A percentile compares a stretch with the other conserved stretches of the same genome.
Evolutionary conservation across 2,329 filamentous ascomycete species (phyloP).

Genomic region (Aspergillus sergii): DNA sequence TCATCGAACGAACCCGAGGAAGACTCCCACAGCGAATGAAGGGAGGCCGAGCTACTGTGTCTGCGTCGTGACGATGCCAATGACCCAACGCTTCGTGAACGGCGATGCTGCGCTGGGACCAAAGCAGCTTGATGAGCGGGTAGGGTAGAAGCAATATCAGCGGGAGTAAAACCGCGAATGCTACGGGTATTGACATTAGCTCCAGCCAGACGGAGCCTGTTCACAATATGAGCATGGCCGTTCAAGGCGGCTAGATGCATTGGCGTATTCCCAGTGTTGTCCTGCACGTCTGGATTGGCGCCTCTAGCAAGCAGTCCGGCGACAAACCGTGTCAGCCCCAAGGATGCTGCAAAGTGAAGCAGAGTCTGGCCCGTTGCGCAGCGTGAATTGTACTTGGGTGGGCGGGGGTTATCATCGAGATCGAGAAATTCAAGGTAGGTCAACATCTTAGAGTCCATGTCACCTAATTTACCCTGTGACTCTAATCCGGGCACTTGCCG

Average conservation of each 20-base stretch:
- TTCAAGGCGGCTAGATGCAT: slow-evolving; percentile 80
- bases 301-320: slow-evolving; percentile 75
- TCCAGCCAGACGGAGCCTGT: slow-evolving; percentile 71
- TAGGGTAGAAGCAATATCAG: slow-evolving; percentile 69
- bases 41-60: slow-evolving; percentile 65
- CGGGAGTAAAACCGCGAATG: slow-evolving; percentile 68
- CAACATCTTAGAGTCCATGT: slow-evolving; percentile 70
- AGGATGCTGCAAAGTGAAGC: slow-evolving; percentile 75
- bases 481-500: slow-evolving; percentile 48
- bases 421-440: slow-evolving; percentile 78
- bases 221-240: slow-evolving; percentile 73
- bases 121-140: slow-evolving; percentile 66
- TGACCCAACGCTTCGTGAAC: slow-evolving; percentile 66
- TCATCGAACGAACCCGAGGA: slow-evolving; percentile 51
- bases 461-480: slow-evolving; percentile 45
- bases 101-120: slow-evolving; percentile 62
- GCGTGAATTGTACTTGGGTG: slow-evolving; percentile 67
- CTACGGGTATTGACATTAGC: slow-evolving; percentile 72
- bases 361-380: slow-evolving; percentile 73
- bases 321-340: slow-evolving; percentile 75
- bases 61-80: slow-evolving; percentile 58
- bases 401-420: slow-evolving; percentile 70
- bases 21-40: slow-evolving; percentile 68
- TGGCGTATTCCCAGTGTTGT: slow-evolving; percentile 79
- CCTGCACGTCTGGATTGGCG: slow-evolving; percentile 73